These are phyloP conservation scores for Fusarium sp. DNA, from an alignment of 2,329 filamentous ascomycete genomes.

Conservation along the genomic window DNA sequence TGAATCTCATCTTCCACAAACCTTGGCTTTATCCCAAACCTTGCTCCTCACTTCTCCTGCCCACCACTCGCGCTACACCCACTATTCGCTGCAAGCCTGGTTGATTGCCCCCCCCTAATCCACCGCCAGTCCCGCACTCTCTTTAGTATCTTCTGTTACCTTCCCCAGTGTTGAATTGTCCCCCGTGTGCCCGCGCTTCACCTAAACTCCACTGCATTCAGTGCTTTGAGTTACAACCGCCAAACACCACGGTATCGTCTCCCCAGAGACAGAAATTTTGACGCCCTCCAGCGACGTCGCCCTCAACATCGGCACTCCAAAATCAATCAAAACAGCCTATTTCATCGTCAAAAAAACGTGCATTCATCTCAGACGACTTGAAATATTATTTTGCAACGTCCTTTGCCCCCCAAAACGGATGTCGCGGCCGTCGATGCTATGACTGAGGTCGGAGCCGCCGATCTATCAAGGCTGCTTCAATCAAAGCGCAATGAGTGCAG, in stretches of 20 bases:
- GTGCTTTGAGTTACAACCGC: slow-evolving; percentile 37
- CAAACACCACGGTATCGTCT: slow-evolving; percentile 36
- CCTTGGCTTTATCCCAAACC: slow-evolving; percentile 37
- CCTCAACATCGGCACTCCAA: slow-evolving; percentile 46
- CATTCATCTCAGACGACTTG: slow-evolving; percentile 47
- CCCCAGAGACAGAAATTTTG: slow-evolving; percentile 49
- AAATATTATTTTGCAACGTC: slow-evolving; percentile 54
- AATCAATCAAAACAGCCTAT: slow-evolving; percentile 50
- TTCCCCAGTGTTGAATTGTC: slow-evolving; percentile 26
- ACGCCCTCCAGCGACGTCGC: slow-evolving; percentile 47
- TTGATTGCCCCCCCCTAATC: slow-evolving; percentile 33
- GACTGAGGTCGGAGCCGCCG: slow-evolving; percentile 75
- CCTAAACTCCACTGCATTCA: slow-evolving; percentile 41
- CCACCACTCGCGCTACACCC: slow-evolving; percentile 27
- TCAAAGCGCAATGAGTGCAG: slow-evolving; percentile 71
- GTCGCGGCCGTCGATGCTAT: slow-evolving; percentile 75
- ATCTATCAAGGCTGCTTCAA: slow-evolving; percentile 74
- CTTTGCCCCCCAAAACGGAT: slow-evolving; percentile 75
- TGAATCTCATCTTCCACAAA: slow-evolving; percentile 29
- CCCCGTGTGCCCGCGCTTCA: slow-evolving; percentile 31
- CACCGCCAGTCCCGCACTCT: slow-evolving; percentile 22
- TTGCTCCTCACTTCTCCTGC: slow-evolving; percentile 27
- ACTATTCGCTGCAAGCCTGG: slow-evolving; percentile 30
- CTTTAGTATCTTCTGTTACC: slow-evolving; percentile 9
- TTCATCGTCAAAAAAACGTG: slow-evolving; percentile 48